phyloP scores from a whole-genome alignment of 768 basidiomycete species.

The Podaxis carcinomalis region DNA sequence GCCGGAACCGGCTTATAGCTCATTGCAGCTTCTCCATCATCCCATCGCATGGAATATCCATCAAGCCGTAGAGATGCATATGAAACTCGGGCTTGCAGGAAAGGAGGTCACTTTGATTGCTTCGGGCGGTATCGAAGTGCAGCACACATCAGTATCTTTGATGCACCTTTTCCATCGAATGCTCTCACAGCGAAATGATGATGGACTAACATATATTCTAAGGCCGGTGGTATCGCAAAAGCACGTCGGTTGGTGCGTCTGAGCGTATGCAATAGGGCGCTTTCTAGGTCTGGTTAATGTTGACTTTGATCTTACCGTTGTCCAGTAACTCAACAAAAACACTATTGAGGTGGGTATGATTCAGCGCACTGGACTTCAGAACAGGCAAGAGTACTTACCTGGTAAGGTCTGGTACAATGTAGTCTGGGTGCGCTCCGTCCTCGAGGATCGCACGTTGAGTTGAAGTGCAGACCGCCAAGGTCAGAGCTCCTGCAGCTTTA shows the following conservation, averaged over 20 bases:
- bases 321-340: constrained; percentile 41
- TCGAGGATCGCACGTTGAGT: constrained; percentile 53
- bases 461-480: constrained; percentile 83
- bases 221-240: background rate
- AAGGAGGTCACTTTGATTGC: background rate
- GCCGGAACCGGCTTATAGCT: background rate
- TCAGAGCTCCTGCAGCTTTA: constrained; percentile 67
- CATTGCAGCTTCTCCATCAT: background rate
- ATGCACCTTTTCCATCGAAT: background rate
- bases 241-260: background rate
- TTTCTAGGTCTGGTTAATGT: constrained; percentile 30
- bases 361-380: background rate
- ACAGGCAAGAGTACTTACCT: constrained; percentile 37
- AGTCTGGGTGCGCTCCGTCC: constrained; percentile 55
- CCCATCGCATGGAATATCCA: background rate
- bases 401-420: constrained; percentile 64
- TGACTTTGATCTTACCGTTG: constrained; percentile 39
- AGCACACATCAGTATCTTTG: background rate
- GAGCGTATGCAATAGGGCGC: background rate
- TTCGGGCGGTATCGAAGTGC: background rate
- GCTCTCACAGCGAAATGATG: background rate
- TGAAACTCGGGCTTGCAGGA: background rate
- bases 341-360: constrained; percentile 21
- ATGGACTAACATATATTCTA: no score
- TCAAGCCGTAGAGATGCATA: background rate